Evolutionary conservation across 352 stramenopile genomes (phyloP), one percentile per base, ranked within the genome.

Genomic region (Globisporangium echinulatum): DNA sequence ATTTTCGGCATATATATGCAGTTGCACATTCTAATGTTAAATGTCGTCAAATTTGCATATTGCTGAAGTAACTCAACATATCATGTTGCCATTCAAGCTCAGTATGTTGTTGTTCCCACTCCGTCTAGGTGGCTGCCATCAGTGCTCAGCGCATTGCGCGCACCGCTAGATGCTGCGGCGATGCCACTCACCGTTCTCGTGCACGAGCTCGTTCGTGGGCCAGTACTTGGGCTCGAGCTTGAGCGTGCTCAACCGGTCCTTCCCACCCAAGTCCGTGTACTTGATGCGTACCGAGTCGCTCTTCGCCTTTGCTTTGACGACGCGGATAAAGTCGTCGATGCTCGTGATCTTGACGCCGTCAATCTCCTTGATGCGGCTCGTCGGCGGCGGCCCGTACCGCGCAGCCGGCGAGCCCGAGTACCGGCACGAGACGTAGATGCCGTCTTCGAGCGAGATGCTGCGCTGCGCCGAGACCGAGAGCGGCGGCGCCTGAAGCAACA

Each of bases 201-300:
- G 68, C 49, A 89, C 68, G 19, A 97, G 68, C 54, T 97, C 83
- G 64, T 85, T 90, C 15, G 89, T 96, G 19, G 87, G 88, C 87
- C 87, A 97, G 69, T 96, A 96, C 66, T 88, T 88, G 3, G 88
- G 85, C 68, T 96, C 87, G 37, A 91, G 72, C 72, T 96, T 96
- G 14, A 97, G 69, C 9, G 87, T 96, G 56, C 83, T 89, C 11
- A 96, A 67, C n/a, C 80, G 78, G 38, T 92, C 73, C 59, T 96
- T 96, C 37, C 85, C 85, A 33, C 85, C 85, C 43, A 97, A 70
- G 52, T 94, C 83, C n/a, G 85, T 87, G 64, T 92, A 96, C 63
- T 95, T 95, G 70, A 97, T 85, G 48, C 91, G 88, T 46, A 96
- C 79, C 42, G 85, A 91, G 66, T 89, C 81, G 37, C 72, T 82